phyloP scores from a whole-genome alignment of 257 asterid genomes.

The Ballota nigra region DNA sequence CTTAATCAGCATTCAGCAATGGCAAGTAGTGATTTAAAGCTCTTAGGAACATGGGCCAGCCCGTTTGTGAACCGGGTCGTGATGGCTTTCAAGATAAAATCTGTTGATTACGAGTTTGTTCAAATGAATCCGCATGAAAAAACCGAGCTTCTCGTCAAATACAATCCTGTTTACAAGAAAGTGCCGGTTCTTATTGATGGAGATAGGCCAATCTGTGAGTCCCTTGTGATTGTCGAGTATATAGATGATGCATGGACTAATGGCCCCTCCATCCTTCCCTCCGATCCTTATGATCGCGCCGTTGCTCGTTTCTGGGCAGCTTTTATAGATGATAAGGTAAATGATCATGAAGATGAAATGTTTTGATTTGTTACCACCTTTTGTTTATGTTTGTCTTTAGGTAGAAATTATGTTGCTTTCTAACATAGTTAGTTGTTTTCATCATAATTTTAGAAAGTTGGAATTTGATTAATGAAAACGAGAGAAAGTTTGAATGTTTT shows the following conservation, averaged over 20 bases:
- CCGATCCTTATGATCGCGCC: constrained; percentile 32
- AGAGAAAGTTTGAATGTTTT: no score
- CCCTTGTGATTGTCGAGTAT: constrained; percentile 40
- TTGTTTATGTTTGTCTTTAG: no score
- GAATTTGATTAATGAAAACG: no score
- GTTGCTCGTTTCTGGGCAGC: constrained; percentile 57
- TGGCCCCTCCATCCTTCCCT: constrained; percentile 28
- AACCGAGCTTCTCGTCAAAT: constrained; percentile 40
- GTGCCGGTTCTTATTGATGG: constrained; percentile 47
- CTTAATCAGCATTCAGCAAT: constrained; percentile 20
- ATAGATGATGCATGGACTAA: constrained; percentile 32
- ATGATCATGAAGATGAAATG: no score
- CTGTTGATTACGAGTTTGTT: constrained; percentile 41
- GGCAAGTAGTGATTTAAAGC: constrained; percentile 37
- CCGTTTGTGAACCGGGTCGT: constrained; percentile 43
- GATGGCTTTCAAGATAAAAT: constrained; percentile 50
- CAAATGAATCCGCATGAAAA: constrained; percentile 24
- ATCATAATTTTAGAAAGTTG: no score
- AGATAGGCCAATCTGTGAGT: constrained; percentile 36
- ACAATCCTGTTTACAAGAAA: constrained; percentile 55
- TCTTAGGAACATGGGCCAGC: constrained; percentile 39
- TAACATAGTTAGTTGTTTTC: no score
- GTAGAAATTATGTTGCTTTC: no score
- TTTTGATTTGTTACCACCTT: no score
- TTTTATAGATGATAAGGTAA: constrained; percentile 53